phyloP scores from a whole-genome alignment of 257 asterid species.

The Perilla frutescens region DNA sequence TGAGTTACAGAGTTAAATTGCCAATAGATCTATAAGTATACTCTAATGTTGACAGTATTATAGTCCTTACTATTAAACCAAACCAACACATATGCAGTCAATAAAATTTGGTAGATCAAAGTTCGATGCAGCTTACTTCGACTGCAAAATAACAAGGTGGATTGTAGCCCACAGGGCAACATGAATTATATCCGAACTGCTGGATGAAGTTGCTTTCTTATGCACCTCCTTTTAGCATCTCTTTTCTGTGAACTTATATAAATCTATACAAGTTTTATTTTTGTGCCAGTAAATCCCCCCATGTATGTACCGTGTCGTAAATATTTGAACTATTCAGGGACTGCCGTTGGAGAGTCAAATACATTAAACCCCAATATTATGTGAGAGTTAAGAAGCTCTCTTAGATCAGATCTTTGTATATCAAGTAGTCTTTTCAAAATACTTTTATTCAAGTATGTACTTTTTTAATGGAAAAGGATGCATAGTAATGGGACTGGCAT shows the following conservation, averaged over 20 bases:
- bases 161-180: neutral
- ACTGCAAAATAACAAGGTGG: neutral
- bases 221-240: neutral
- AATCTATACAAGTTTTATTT: neutral
- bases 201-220: neutral
- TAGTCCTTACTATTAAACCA: too few relatives aligned
- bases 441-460: neutral
- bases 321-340: too few relatives aligned
- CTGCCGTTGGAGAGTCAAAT: too few relatives aligned
- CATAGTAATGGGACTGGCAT: conserved; percentile 7
- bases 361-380: neutral
- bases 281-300: neutral
- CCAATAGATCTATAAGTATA: too few relatives aligned
- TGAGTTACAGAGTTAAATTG: too few relatives aligned
- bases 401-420: neutral
- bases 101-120: neutral
- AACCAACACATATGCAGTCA: too few relatives aligned
- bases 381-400: neutral
- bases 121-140: neutral
- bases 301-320: too few relatives aligned
- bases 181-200: conserved; percentile 10
- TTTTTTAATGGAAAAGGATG: neutral
- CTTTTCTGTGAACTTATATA: neutral
- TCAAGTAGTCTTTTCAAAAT: neutral
- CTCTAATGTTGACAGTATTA: too few relatives aligned